Conservation (phyloP, 2,329 filamentous ascomycete species). For the Monosporascus cannonballus region DNA sequence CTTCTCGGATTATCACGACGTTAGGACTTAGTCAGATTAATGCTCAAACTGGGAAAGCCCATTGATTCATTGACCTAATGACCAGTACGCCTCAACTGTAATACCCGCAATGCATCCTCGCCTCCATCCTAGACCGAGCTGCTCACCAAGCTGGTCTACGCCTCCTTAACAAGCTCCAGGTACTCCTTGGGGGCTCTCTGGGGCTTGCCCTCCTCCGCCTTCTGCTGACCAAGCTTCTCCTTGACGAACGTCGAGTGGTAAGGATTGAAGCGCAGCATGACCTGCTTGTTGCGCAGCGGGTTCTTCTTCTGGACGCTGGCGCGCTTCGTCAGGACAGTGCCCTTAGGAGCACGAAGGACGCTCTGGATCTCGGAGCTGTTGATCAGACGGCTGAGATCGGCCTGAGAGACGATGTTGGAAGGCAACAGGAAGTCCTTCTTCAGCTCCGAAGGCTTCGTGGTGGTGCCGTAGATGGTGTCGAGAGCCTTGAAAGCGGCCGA, state of each 20-base stretch:
- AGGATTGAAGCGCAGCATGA: constrained; percentile 96
- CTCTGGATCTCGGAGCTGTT: constrained; percentile 98
- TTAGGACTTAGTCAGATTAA: no score
- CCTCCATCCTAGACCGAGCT: constrained; percentile 20
- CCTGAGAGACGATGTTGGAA: constrained; percentile 84
- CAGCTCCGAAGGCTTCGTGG: constrained; percentile 78
- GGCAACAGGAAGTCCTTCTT: constrained; percentile 99
- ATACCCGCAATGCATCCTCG: constrained; percentile 15
- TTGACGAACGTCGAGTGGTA: constrained; percentile 89
- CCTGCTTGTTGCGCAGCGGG: constrained; percentile 97
- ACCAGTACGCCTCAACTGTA: constrained; percentile 27
- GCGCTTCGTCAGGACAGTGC: constrained; percentile 84
- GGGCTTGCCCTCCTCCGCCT: constrained; percentile 58
- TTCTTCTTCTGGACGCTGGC: constrained; percentile 98
- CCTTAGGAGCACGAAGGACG: constrained; percentile 88
- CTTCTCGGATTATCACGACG: no score
- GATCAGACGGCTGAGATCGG: constrained; percentile 95
- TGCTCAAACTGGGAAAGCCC: constrained; percentile 20
- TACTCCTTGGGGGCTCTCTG: constrained; percentile 26
- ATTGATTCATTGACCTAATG: constrained; percentile 27
- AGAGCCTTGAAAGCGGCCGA: constrained; percentile 95
- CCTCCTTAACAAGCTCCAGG: constrained; percentile 24
- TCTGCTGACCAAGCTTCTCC: constrained; percentile 72
- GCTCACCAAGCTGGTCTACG: constrained; percentile 30
- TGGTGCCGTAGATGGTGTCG: constrained; percentile 94